Percentiles rank a stretch among this genome's conserved stretches.
Evolutionary conservation across 2,329 filamentous ascomycete genomes (phyloP).

Genomic region (Dactylellina haptotyla): DNA sequence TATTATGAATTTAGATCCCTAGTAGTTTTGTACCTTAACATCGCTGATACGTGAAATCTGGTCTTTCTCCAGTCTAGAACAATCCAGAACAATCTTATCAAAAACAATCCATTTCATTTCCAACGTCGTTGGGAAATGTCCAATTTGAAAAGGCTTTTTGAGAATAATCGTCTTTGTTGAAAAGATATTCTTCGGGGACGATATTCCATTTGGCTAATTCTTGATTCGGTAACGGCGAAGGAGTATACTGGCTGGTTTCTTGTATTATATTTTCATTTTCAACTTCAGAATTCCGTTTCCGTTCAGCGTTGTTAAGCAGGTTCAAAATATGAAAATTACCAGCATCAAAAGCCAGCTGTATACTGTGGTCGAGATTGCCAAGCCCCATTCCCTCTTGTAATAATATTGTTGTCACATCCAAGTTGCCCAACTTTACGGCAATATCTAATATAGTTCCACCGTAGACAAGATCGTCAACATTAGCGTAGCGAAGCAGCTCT

Average conservation of each 20-base stretch:
- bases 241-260: not conserved
- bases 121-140: no score
- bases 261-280: not conserved
- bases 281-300: not conserved
- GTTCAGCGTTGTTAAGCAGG: not conserved
- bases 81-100: no score
- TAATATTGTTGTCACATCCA: slow-evolving; percentile 12
- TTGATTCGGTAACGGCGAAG: not conserved
- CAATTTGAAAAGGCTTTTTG: not conserved
- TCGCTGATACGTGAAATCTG: not conserved
- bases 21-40: no score
- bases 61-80: not conserved
- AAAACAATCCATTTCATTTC: no score
- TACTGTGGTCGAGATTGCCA: not conserved
- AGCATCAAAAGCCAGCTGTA: not conserved
- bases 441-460: not conserved
- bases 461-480: not conserved
- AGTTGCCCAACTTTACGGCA: not conserved
- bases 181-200: not conserved
- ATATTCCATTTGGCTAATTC: not conserved
- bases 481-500: not conserved
- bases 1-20: not conserved
- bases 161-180: not conserved
- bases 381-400: not conserved
- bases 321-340: not conserved